Conservation (phyloP, 2,329 filamentous ascomycete species). For the Tolypocladium tundrense region DNA sequence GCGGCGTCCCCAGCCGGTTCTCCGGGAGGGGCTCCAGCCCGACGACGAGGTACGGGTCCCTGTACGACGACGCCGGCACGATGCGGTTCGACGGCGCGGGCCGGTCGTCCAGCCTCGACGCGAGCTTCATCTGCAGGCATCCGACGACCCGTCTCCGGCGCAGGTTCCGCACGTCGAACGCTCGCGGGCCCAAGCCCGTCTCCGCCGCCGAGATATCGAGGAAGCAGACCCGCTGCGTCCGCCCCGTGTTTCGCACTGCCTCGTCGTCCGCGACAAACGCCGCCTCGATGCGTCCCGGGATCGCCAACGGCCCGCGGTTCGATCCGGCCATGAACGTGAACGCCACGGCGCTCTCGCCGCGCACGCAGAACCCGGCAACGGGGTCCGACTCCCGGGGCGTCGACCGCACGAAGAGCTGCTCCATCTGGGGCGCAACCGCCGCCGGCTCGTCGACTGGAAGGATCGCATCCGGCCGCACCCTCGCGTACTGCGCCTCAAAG, state of each 20-base stretch:
- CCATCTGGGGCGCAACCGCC: neutral
- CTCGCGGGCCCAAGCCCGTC: neutral
- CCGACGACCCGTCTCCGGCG: neutral
- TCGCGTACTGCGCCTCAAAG: slow-evolving; percentile 5
- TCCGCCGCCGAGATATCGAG: neutral
- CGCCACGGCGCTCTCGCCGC: neutral
- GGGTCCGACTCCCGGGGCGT: neutral
- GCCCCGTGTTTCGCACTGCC: neutral
- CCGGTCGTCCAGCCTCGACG: neutral
- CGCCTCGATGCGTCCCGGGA: neutral
- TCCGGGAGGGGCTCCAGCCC: neutral
- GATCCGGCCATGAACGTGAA: neutral
- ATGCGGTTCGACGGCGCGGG: neutral
- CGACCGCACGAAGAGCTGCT: neutral
- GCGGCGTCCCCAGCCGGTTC: neutral
- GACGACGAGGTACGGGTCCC: neutral
- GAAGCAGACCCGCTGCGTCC: neutral
- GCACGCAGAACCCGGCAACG: neutral
- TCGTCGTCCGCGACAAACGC: neutral
- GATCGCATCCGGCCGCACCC: slow-evolving; percentile 1
- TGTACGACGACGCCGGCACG: neutral
- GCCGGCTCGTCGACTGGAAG: neutral
- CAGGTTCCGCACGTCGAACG: neutral
- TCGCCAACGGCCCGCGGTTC: neutral
- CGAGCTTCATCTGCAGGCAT: neutral